phyloP scores from a whole-genome alignment of 257 asterid species.

The Ilex aquifolium region DNA sequence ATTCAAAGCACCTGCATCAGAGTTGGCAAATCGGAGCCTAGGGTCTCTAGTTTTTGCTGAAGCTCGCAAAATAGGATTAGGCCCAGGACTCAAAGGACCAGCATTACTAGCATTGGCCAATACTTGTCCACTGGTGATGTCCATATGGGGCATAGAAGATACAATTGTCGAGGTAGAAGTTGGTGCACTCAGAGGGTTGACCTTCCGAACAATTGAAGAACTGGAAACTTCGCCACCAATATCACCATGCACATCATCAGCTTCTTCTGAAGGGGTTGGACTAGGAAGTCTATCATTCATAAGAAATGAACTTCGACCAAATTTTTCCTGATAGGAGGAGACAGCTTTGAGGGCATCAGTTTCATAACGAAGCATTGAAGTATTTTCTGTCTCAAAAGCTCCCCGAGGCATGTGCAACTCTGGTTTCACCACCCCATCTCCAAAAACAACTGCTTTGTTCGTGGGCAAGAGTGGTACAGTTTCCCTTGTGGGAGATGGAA shows the following conservation, averaged over 20 bases:
- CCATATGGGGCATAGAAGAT: slow-evolving; percentile 38
- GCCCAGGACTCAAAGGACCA: slow-evolving; percentile 29
- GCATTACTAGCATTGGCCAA: slow-evolving; percentile 23
- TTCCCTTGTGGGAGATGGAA: slow-evolving; percentile 91
- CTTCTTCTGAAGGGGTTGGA: slow-evolving; percentile 96
- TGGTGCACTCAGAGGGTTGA: slow-evolving; percentile 22
- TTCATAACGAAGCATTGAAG: slow-evolving; percentile 68
- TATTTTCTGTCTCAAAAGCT: slow-evolving; percentile 34
- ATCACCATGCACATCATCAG: slow-evolving; percentile 58
- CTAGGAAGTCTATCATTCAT: slow-evolving; percentile 74
- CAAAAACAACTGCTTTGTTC: slow-evolving; percentile 35
- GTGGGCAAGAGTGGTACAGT: slow-evolving; percentile 45
- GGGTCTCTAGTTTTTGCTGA: slow-evolving; percentile 81
- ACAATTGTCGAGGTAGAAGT: slow-evolving; percentile 23
- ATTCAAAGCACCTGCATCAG: slow-evolving; percentile 31
- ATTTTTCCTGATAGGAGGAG: slow-evolving; percentile 93
- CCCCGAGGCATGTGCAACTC: slow-evolving; percentile 68
- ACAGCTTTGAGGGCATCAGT: slow-evolving; percentile 90
- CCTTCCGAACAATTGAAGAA: slow-evolving; percentile 25
- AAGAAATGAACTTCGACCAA: slow-evolving; percentile 55
- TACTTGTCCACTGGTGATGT: slow-evolving; percentile 32
- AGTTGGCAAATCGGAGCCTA: slow-evolving; percentile 71
- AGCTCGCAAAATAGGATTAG: slow-evolving; percentile 36
- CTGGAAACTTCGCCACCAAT: slow-evolving; percentile 68
- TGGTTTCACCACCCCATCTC: slow-evolving; percentile 50